Conservation (phyloP, 2,329 filamentous ascomycete species). For the Lecanosticta acicola region DNA sequence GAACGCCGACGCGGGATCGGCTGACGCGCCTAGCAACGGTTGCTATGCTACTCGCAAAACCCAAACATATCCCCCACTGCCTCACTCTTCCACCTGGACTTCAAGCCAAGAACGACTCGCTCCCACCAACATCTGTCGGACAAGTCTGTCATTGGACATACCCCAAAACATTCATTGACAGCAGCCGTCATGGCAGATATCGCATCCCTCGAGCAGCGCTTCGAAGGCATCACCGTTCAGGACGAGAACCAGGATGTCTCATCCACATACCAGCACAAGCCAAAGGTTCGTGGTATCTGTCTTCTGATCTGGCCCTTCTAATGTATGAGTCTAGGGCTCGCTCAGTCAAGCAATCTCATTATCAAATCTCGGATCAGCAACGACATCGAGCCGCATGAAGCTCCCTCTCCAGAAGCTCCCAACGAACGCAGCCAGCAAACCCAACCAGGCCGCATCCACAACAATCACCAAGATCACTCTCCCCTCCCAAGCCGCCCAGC, state of each 20-base stretch:
- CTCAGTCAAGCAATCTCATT: conserved; percentile 44
- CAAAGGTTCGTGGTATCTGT: conserved; percentile 57
- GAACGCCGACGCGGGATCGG: conserved; percentile 1
- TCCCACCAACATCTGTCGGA: conserved; percentile 1
- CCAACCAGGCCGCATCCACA: conserved; percentile 23
- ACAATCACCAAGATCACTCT: conserved; percentile 61
- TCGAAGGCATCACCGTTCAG: conserved; percentile 83
- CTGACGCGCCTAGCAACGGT: conserved; percentile 9
- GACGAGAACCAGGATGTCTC: conserved; percentile 69
- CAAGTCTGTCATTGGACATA: background rate
- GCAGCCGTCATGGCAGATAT: conserved; percentile 47
- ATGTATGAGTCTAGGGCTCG: conserved; percentile 36
- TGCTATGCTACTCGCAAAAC: conserved; percentile 1
- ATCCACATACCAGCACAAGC: conserved; percentile 54
- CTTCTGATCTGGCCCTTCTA: conserved; percentile 12
- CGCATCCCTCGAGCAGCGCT: conserved; percentile 73
- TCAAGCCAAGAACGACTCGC: background rate
- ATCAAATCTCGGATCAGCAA: conserved; percentile 42
- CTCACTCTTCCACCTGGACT: background rate
- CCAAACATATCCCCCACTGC: background rate
- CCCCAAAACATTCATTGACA: conserved; percentile 19
- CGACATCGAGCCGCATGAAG: conserved; percentile 60
- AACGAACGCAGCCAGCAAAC: conserved; percentile 56
- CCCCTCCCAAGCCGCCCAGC: conserved; percentile 58
- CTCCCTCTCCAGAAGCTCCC: conserved; percentile 74